phyloP scores from a whole-genome alignment of 768 basidiomycete genomes.

The Suillus spraguei region DNA sequence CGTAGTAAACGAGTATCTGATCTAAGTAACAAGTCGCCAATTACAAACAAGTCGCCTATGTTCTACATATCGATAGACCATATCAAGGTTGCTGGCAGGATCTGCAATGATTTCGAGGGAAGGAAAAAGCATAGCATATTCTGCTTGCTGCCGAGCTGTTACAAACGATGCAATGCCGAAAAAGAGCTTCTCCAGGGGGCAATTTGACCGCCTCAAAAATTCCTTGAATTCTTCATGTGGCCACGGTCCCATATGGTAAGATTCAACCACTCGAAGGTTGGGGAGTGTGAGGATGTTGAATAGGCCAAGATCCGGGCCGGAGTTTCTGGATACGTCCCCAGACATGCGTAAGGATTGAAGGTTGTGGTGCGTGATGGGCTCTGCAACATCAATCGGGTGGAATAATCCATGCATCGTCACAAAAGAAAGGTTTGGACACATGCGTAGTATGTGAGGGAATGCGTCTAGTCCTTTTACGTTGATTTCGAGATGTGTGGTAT shows the following conservation, averaged over 20 bases:
- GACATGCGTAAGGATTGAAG: background rate
- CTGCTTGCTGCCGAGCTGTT: too few relatives aligned
- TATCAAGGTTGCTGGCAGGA: too few relatives aligned
- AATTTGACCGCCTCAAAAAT: slow-evolving; percentile 22
- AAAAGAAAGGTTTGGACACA: background rate
- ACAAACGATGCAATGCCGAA: too few relatives aligned
- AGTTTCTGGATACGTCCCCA: background rate
- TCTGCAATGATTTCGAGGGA: too few relatives aligned
- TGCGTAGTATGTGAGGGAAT: slow-evolving; percentile 7
- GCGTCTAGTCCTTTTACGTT: background rate
- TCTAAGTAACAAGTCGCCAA: too few relatives aligned
- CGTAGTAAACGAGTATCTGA: too few relatives aligned
- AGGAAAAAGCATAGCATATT: too few relatives aligned
- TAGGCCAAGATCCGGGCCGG: background rate
- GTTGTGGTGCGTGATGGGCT: background rate
- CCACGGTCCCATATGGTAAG: slow-evolving; percentile 16
- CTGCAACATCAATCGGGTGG: background rate
- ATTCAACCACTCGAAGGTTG: slow-evolving; percentile 12
- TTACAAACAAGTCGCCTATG: too few relatives aligned
- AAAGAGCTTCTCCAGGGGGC: slow-evolving; percentile 17
- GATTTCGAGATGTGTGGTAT: slow-evolving; percentile 20
- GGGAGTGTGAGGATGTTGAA: slow-evolving; percentile 21
- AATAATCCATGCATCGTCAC: background rate
- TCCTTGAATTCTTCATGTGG: slow-evolving; percentile 19
- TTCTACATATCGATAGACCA: too few relatives aligned